A percentile compares a stretch with the other conserved stretches of the same genome.
Conservation (phyloP, 2,329 filamentous ascomycete genomes). For the Raffaelea ambrosiae region DNA sequence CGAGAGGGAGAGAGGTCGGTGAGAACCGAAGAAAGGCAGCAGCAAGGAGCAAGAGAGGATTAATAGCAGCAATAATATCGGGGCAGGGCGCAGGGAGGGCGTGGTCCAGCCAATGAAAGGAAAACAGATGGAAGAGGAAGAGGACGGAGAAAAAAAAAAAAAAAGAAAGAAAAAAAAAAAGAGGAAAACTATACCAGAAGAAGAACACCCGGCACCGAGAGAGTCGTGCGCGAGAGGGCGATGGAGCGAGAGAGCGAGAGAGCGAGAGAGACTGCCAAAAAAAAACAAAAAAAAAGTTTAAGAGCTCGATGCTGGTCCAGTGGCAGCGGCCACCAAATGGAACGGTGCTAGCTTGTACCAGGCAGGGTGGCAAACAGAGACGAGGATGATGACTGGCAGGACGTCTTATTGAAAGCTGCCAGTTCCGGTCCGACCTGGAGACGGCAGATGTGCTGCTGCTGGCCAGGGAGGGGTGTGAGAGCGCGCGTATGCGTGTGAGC, state of each 20-base stretch:
- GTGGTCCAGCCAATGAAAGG: background rate
- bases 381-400: slow-evolving; percentile 1
- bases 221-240: background rate
- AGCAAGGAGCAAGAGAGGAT: too few relatives aligned
- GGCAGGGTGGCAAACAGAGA: too few relatives aligned
- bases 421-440: slow-evolving; percentile 1
- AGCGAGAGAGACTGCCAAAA: background rate
- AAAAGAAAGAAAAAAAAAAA: background rate
- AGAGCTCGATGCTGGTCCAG: background rate
- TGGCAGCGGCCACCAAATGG: background rate
- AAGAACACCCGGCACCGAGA: background rate
- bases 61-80: too few relatives aligned
- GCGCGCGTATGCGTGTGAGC: background rate
- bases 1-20: too few relatives aligned
- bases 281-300: background rate
- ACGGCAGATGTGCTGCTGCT: slow-evolving; percentile 2
- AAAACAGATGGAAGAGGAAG: background rate
- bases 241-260: background rate
- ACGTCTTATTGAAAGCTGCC: background rate
- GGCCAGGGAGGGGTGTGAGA: background rate
- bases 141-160: background rate
- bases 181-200: background rate
- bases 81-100: too few relatives aligned
- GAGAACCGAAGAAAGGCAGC: too few relatives aligned
- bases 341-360: background rate